These are phyloP conservation scores for Sugiyamaella qingdaonensis DNA, from an alignment of 805 yeast species.

Conservation along the genomic window DNA sequence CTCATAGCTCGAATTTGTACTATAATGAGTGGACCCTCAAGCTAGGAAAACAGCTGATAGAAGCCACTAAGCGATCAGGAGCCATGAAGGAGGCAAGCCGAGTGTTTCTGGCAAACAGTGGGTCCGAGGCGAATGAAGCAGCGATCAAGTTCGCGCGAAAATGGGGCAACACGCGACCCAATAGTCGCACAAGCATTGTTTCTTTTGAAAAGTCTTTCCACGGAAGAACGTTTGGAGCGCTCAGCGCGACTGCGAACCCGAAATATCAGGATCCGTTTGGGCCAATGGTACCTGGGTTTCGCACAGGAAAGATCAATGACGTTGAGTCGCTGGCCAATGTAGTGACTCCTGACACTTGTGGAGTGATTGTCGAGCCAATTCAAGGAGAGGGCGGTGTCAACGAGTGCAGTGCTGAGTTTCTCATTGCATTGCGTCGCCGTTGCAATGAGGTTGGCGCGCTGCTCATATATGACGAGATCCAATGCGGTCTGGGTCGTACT, in stretches of 20 bases:
- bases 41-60: slow-evolving; percentile 65
- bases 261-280: slow-evolving; percentile 90
- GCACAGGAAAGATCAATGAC: slow-evolving; percentile 59
- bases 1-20: slow-evolving; percentile 84
- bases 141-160: slow-evolving; percentile 79
- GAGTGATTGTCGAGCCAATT: slow-evolving; percentile 92
- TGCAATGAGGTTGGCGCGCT: slow-evolving; percentile 68
- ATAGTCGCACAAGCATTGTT: slow-evolving; percentile 52
- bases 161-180: slow-evolving; percentile 55
- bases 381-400: slow-evolving; percentile 98
- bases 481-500: slow-evolving; percentile 91
- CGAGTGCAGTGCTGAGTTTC: slow-evolving; percentile 59
- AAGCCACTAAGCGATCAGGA: slow-evolving; percentile 62
- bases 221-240: slow-evolving; percentile 92
- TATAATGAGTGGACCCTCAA: slow-evolving; percentile 81
- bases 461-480: slow-evolving; percentile 91
- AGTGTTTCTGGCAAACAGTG: slow-evolving; percentile 68
- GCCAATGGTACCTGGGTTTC: slow-evolving; percentile 88
- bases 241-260: slow-evolving; percentile 86
- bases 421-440: slow-evolving; percentile 58
- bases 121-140: slow-evolving; percentile 78
- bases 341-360: slow-evolving; percentile 69
- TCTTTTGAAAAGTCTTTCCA: slow-evolving; percentile 91
- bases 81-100: slow-evolving; percentile 79
- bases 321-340: slow-evolving; percentile 53